phyloP scores from a whole-genome alignment of 192 early-diverging fungal species.

The Radiomyces spectabilis region DNA sequence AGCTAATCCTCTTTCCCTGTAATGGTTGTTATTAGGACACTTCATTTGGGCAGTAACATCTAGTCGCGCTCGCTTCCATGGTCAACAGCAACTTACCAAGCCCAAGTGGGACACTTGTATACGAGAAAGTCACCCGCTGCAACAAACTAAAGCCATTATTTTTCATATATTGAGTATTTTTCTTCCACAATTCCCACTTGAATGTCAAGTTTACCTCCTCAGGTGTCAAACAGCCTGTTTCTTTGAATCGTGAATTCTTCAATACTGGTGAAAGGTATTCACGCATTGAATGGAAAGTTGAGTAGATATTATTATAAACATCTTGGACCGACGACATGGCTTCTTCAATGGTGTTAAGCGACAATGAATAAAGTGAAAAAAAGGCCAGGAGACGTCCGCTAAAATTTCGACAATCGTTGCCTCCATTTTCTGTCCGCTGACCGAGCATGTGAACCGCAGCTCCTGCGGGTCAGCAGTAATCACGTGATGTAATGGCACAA shows the following conservation, averaged over 20 bases:
- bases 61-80: too few relatives aligned
- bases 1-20: constrained; percentile 48
- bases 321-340: constrained; percentile 32
- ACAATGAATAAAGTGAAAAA: neutral
- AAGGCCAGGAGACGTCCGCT: neutral
- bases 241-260: constrained; percentile 91
- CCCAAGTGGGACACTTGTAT: constrained; percentile 98
- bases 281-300: constrained; percentile 33
- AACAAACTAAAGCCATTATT: constrained; percentile 61
- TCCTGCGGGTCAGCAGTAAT: too few relatives aligned
- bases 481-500: too few relatives aligned
- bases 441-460: too few relatives aligned
- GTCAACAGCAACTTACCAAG: constrained; percentile 71
- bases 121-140: constrained; percentile 96
- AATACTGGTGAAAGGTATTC: constrained; percentile 93
- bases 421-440: too few relatives aligned
- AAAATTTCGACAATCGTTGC: neutral
- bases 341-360: constrained; percentile 11
- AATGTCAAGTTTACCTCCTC: constrained; percentile 78
- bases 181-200: too few relatives aligned
- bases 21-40: too few relatives aligned
- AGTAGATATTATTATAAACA: constrained; percentile 28
- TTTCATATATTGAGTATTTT: too few relatives aligned
- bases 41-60: too few relatives aligned
- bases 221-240: constrained; percentile 91